Evolutionary conservation across 345 rosid genomes (phyloP).

Genomic region (Eucalyptus cloeziana): DNA sequence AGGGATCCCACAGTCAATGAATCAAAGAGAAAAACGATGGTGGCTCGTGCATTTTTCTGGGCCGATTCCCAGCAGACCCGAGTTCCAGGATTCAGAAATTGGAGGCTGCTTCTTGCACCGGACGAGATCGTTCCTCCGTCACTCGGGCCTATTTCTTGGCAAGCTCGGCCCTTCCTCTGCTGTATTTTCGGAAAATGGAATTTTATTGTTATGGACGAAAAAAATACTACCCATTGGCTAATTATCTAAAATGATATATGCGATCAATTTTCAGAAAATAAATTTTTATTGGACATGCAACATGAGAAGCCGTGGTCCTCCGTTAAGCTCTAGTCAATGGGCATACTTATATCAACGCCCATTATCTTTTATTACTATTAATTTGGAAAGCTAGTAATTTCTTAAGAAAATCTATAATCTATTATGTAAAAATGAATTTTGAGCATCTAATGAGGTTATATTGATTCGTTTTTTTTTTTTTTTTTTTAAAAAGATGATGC

Average conservation of each 20-base stretch:
- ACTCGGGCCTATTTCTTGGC: not conserved
- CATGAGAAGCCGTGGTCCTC: rapidly evolving
- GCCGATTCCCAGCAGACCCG: not conserved
- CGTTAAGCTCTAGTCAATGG: not conserved
- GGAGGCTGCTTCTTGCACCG: not conserved
- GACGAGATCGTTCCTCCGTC: not conserved
- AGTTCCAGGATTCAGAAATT: not conserved
- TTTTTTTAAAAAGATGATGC: not conserved
- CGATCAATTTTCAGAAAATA: too few relatives aligned
- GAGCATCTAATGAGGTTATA: not conserved
- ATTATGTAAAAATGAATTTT: not conserved
- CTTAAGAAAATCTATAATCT: not conserved
- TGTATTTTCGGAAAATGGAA: not conserved
- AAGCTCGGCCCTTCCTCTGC: not conserved
- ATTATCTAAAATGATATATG: not conserved
- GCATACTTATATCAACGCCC: not conserved
- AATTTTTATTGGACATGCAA: not conserved
- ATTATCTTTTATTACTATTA: not conserved
- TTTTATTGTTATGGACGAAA: not conserved
- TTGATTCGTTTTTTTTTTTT: not conserved
- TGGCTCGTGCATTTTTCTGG: not conserved
- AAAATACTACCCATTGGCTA: too few relatives aligned
- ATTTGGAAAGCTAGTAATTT: not conserved
- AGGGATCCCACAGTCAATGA: not conserved
- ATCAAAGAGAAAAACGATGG: not conserved